Evolutionary conservation across 148 eudicot species (phyloP).

Genomic region (Nepenthes mirabilis): DNA sequence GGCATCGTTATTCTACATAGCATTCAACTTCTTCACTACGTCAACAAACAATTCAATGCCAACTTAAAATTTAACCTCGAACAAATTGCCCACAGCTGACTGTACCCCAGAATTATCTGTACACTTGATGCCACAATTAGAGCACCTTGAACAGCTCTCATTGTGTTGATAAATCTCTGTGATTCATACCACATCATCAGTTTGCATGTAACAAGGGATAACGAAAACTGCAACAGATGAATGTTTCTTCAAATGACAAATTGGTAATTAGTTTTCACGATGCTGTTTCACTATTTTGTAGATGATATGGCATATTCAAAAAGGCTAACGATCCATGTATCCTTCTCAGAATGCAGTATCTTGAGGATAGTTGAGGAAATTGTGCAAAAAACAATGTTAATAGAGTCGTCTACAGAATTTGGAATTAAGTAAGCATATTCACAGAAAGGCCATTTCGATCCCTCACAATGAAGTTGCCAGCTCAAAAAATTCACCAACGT

Average conservation of each 20-base stretch:
- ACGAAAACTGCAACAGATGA: background rate
- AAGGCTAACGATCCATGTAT: conserved; percentile 7
- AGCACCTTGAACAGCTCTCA: conserved; percentile 96
- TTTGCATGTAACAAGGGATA: too few relatives aligned
- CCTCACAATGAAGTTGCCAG: too few relatives aligned
- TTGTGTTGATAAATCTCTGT: conserved; percentile 74
- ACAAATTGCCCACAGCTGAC: conserved; percentile 97
- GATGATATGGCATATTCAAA: conserved; percentile 11
- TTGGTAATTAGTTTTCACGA: background rate
- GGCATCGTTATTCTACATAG: conserved; percentile 2
- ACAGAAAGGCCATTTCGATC: too few relatives aligned
- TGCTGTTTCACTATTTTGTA: background rate
- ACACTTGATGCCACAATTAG: conserved; percentile 90
- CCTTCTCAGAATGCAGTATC: conserved; percentile 18
- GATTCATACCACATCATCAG: background rate
- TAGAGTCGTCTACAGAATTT: too few relatives aligned
- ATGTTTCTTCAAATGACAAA: conserved; percentile 1
- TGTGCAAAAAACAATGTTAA: too few relatives aligned
- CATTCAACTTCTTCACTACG: background rate
- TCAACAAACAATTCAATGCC: background rate
- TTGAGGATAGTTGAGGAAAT: conserved; percentile 7
- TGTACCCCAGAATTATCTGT: conserved; percentile 90
- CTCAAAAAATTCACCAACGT: too few relatives aligned
- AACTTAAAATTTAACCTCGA: conserved; percentile 45
- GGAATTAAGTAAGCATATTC: too few relatives aligned